These are phyloP conservation scores for Nicotiana tomentosiformis DNA, from an alignment of 257 asterid species.

Conservation along the genomic window DNA sequence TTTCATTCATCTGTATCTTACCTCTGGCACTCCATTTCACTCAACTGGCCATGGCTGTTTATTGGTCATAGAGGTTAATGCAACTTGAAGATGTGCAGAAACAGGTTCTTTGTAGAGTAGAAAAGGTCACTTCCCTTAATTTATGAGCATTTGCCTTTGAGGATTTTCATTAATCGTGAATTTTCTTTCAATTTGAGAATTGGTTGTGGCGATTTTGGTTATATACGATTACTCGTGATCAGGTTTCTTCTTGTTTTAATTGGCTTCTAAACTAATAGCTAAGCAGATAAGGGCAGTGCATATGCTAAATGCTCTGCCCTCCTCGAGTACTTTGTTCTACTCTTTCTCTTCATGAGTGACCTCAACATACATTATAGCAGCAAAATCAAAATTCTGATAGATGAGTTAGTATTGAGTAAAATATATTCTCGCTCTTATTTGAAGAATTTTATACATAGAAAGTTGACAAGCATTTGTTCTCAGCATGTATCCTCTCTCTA, in stretches of 20 bases:
- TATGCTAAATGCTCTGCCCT: neutral
- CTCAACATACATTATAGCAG: neutral
- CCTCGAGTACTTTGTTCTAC: neutral
- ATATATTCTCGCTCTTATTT: neutral
- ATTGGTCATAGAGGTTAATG: neutral
- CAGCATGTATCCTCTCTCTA: constrained; percentile 72
- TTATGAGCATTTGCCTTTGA: neutral
- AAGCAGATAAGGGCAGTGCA: neutral
- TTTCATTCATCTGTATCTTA: neutral
- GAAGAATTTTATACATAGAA: neutral
- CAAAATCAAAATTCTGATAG: neutral
- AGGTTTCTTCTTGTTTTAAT: neutral
- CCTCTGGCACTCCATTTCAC: neutral
- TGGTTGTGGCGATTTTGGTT: neutral
- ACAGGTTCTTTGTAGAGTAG: neutral
- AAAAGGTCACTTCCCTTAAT: neutral
- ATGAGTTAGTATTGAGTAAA: neutral
- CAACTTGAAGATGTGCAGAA: neutral
- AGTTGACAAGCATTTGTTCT: neutral
- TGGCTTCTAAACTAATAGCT: neutral
- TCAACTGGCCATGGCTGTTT: neutral
- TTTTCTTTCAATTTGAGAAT: neutral
- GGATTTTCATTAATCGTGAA: neutral
- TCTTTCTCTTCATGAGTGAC: neutral
- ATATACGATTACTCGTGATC: neutral